Base-by-base conservation (phyloP, 805 yeast species). In the Wickerhamiella kurtzmanii region DNA sequence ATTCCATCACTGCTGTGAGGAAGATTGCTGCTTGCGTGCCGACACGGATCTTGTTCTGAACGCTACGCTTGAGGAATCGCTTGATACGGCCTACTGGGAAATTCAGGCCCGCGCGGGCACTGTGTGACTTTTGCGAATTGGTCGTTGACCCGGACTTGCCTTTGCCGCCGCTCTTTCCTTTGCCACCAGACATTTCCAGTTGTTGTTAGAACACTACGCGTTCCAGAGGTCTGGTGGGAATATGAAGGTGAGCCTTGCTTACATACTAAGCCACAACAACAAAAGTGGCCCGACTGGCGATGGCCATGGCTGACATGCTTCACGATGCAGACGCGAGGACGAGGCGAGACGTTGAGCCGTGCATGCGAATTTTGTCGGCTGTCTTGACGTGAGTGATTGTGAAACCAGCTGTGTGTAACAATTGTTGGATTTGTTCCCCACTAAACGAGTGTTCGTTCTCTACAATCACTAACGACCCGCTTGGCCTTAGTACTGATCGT, bases 11-110 rank as follows among this genome's bases (percentile, higher is more conserved):
- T 48, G 97, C 94, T 59, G 97, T 88, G 66, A 89, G 77, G 74
- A 88, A 89, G 55, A 89, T 66, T 73, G 97, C 96, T 63, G 97
- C 96, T 80, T 95, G 96, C 59, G 96, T 87, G 79, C 97, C 96
- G 62, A 89, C 82, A 76, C 97, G 58, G 38, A 56, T 56, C 43
- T 51, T 54, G 82, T 75, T 88, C 94, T 65, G 96, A 94, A 75
- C 89, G 85, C 81, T 88, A 85, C 69, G 86, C 80, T 94, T 85
- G 65, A 89, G 74, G 61, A 88, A 77, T 75, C 96, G 81, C 77
- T 89, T 96, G 60, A 89, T 92, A 80, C 97, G 88, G 71, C 97
- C 97, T 59, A 89, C 97, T 75, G 97, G 97, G 94, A 89, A 89
- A 63, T 94, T 85, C 66, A 89, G 79, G 71, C 96, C 97, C 66